Base-by-base conservation (phyloP, 2,329 filamentous ascomycete species). In the Fusarium udum region DNA sequence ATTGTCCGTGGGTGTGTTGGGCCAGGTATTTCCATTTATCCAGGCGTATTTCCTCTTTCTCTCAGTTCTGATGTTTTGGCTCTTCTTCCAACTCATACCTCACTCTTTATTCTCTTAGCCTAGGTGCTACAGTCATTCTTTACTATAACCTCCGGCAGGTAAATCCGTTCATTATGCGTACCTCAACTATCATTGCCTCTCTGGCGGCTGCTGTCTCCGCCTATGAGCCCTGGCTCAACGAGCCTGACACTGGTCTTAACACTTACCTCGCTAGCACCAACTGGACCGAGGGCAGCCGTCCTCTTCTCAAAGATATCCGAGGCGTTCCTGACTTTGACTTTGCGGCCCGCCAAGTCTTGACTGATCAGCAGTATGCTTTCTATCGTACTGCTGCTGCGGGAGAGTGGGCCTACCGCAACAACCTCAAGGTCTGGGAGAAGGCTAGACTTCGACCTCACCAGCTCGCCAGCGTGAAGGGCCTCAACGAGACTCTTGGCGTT, bases 391-490 rank as follows among this genome's bases (percentile, higher is more conserved):
- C 83, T 22, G 84, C 85, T 13, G 85, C 83, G 7, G 85, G 85
- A 52, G 86, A 87, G 75, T 87, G 84, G 84, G 73, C 83, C 1
- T 87, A 88, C 81, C 82, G 85, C 53, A 85, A 87, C 79, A 87
- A 87, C 75, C 81, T 88, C 11, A 85, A 87, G 62, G 82, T 85
- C 45, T 88, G 82, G 81, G 77, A 82, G 42, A 84, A 85, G 66
- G 84, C 83, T 59, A 81, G 82, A 45, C 78, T 87, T 32, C 81
- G 85, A 45, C 83, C 85, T 67, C 74, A 76, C 15, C 73, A 78
- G n/a, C 74, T 78, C 3, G 76, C 74, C 13, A 73, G 58, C 62
- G 82, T 86, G 46, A 75, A 74, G 14, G 75, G 76, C 18, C 75
- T 83, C 26, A 82, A 83, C 42, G 73, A 80, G 60, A 81, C 81